Evolutionary conservation across 805 yeast genomes (phyloP).

Genomic region (Saccharomycopsis schoenii): DNA sequence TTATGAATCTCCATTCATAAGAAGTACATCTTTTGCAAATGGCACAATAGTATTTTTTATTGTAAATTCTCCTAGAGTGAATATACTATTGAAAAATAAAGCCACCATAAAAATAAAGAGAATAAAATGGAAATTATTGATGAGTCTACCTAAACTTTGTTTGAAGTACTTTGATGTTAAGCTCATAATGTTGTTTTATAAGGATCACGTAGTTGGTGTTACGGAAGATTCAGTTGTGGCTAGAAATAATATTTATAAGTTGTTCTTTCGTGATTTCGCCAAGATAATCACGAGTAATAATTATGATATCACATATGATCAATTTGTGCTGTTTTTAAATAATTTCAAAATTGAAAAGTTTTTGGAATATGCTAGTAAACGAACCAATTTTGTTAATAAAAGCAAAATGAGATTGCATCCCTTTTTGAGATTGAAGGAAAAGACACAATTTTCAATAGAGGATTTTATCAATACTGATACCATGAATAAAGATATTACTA

Average conservation of each 20-base stretch:
- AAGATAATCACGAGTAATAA: no score
- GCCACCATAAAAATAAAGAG: background rate
- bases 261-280: background rate
- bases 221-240: background rate
- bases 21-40: background rate
- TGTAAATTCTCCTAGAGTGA: background rate
- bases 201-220: background rate
- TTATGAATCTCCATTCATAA: background rate
- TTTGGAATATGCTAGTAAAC: background rate
- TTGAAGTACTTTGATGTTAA: background rate
- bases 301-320: background rate
- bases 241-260: background rate
- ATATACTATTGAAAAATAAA: background rate
- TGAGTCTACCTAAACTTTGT: background rate
- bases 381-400: background rate
- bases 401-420: background rate
- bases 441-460: background rate
- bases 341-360: background rate
- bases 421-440: background rate
- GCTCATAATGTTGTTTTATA: background rate
- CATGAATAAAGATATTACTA: no score
- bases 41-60: background rate
- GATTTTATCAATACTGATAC: background rate
- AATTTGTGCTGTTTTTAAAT: background rate
- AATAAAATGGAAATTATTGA: background rate